Conservation (phyloP, 495 filamentous ascomycete genomes). For the Evansstolkia leycettana region DNA sequence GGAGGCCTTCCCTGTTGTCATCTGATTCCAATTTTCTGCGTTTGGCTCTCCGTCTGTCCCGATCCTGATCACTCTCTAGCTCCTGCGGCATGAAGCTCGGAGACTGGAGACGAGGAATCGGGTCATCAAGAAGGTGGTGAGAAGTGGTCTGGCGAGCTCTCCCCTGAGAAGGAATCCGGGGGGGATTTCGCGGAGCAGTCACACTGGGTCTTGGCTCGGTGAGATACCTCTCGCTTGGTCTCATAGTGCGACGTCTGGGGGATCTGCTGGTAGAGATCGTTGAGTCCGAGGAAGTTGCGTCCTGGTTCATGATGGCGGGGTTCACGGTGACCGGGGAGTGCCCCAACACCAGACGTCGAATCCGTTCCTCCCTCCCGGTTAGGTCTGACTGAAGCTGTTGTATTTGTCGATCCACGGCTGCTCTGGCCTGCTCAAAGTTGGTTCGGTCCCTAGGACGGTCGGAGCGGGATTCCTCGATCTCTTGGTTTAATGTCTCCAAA, state of each 20-base stretch:
- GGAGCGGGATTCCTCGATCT: slow-evolving; percentile 20
- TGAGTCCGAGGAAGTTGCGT: not conserved
- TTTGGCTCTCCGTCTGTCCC: slow-evolving; percentile 42
- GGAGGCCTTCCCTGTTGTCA: slow-evolving; percentile 33
- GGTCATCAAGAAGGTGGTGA: slow-evolving; percentile 21
- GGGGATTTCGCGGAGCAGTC: not conserved
- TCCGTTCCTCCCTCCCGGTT: slow-evolving; percentile 4
- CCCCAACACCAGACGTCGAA: slow-evolving; percentile 4
- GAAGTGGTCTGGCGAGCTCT: slow-evolving; percentile 4
- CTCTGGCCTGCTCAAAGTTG: slow-evolving; percentile 16
- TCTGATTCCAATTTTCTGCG: slow-evolving; percentile 66
- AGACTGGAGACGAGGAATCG: slow-evolving; percentile 25
- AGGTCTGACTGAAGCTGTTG: slow-evolving; percentile 10
- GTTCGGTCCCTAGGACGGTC: slow-evolving; percentile 10
- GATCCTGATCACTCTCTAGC: slow-evolving; percentile 10
- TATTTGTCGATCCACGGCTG: slow-evolving; percentile 15
- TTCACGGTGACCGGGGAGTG: not conserved
- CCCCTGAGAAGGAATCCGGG: not conserved
- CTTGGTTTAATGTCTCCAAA: slow-evolving; percentile 25
- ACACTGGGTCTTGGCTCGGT: not conserved
- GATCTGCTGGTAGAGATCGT: slow-evolving; percentile 3
- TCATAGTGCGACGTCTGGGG: slow-evolving; percentile 5
- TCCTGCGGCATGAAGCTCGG: slow-evolving; percentile 26
- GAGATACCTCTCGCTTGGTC: slow-evolving; percentile 4
- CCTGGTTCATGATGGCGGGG: slow-evolving; percentile 1